Conservation (phyloP, 2,329 filamentous ascomycete genomes). For the Triangularia setosa region DNA sequence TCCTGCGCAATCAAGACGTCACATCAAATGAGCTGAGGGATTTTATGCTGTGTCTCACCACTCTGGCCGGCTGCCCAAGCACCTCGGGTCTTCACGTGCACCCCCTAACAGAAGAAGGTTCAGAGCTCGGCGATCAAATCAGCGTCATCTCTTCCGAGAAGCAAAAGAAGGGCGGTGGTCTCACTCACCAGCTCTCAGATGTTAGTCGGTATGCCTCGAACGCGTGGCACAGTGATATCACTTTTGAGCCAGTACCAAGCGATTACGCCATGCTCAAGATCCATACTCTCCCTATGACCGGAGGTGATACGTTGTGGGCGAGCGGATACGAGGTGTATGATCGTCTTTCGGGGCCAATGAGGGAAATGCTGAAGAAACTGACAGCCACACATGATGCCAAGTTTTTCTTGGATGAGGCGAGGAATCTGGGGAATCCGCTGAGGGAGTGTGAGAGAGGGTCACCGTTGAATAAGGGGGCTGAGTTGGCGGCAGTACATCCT, state of each 20-base stretch:
- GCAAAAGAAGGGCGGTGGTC: constrained; percentile 50
- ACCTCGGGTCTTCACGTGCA: constrained; percentile 52
- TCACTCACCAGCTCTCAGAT: constrained; percentile 49
- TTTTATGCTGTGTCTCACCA: constrained; percentile 42
- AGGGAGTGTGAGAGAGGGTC: constrained; percentile 43
- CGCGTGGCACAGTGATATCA: constrained; percentile 35
- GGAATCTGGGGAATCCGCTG: constrained; percentile 38
- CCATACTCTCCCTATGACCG: constrained; percentile 40
- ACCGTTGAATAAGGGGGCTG: constrained; percentile 53
- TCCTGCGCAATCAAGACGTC: constrained; percentile 47
- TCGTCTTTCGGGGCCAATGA: constrained; percentile 46
- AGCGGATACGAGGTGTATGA: constrained; percentile 53
- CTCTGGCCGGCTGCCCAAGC: constrained; percentile 42
- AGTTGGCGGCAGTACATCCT: constrained; percentile 49
- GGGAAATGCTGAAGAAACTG: constrained; percentile 44
- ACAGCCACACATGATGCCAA: constrained; percentile 48
- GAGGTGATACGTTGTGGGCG: constrained; percentile 47
- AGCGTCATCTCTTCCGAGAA: constrained; percentile 54
- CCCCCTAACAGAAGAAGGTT: constrained; percentile 49
- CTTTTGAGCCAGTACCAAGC: constrained; percentile 43
- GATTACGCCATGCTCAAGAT: constrained; percentile 47
- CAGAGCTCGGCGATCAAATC: constrained; percentile 52
- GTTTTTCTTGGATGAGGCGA: constrained; percentile 49
- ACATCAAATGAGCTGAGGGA: constrained; percentile 42
- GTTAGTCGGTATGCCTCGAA: constrained; percentile 42